These are phyloP conservation scores for Elsinoe arachidis DNA, from an alignment of 2,329 filamentous ascomycete species.

Conservation along the genomic window DNA sequence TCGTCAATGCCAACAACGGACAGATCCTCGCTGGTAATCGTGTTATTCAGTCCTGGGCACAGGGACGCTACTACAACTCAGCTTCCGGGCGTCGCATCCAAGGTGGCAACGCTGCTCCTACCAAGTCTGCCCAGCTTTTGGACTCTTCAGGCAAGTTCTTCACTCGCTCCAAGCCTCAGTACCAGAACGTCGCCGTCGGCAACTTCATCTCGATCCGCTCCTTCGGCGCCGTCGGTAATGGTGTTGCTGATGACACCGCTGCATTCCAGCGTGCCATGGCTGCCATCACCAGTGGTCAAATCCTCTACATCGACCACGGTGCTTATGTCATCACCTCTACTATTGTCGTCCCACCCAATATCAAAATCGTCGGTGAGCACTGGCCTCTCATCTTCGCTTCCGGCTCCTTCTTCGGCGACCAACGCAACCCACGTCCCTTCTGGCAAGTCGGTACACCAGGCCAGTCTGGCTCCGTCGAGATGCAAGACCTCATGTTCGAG, in stretches of 20 bases:
- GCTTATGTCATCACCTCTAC: constrained; percentile 54
- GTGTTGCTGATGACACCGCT: constrained; percentile 74
- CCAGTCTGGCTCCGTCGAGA: constrained; percentile 72
- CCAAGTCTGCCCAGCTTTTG: constrained; percentile 61
- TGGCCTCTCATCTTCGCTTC: constrained; percentile 85
- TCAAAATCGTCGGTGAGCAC: constrained; percentile 83
- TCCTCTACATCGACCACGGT: constrained; percentile 58
- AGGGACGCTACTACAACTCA: constrained; percentile 64
- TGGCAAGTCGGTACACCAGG: constrained; percentile 74
- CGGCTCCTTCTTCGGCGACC: constrained; percentile 64
- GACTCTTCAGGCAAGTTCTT: constrained; percentile 60
- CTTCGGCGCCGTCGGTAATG: constrained; percentile 76
- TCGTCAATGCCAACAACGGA: constrained; percentile 50
- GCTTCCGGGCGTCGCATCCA: constrained; percentile 48
- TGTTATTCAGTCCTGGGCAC: constrained; percentile 63
- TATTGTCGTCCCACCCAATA: constrained; percentile 47
- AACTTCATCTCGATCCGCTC: constrained; percentile 77
- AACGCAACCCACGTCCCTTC: constrained; percentile 68
- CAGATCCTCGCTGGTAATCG: constrained; percentile 61
- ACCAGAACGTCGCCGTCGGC: constrained; percentile 56
- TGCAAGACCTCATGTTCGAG: constrained; percentile 77
- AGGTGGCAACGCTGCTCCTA: constrained; percentile 38
- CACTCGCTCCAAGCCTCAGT: constrained; percentile 83
- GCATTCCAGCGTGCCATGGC: constrained; percentile 74
- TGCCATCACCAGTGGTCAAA: constrained; percentile 48